Conservation (phyloP, 1,139 yeast species). For the Blastobotrys petasosporus region DNA sequence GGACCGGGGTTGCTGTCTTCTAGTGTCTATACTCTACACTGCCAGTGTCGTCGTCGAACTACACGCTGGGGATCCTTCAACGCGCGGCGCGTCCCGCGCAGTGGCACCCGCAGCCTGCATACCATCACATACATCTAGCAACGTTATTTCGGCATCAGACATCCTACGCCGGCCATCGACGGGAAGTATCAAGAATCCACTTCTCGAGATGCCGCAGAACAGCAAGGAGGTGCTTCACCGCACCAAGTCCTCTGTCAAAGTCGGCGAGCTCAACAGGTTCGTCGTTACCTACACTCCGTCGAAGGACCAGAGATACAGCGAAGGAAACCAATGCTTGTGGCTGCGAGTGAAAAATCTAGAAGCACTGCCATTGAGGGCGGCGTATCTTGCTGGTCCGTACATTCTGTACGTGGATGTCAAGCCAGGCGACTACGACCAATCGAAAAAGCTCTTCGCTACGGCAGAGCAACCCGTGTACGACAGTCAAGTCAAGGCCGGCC, state of each 20-base stretch:
- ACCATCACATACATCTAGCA: too few species aligned
- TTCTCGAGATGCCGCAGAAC: neutral
- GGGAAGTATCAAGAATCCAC: too few species aligned
- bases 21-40: too few species aligned
- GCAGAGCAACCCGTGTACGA: slow-evolving; percentile 73
- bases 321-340: slow-evolving; percentile 37
- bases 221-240: slow-evolving; percentile 32
- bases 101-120: too few species aligned
- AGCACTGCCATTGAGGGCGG: slow-evolving; percentile 73
- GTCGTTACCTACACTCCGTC: slow-evolving; percentile 41
- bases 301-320: slow-evolving; percentile 5
- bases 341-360: slow-evolving; percentile 70
- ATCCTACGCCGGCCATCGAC: too few species aligned
- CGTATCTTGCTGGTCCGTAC: slow-evolving; percentile 85
- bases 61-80: too few species aligned
- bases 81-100: too few species aligned
- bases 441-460: slow-evolving; percentile 51
- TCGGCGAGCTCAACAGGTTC: slow-evolving; percentile 55
- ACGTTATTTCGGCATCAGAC: too few species aligned
- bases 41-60: too few species aligned
- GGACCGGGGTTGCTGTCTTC: too few species aligned
- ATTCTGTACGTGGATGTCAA: slow-evolving; percentile 80
- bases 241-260: slow-evolving; percentile 40
- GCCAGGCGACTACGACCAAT: slow-evolving; percentile 56
- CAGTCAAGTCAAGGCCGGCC: slow-evolving; percentile 68